Conservation (phyloP, 1,284 basidiomycete species). For the Exobasidium cylindrosporum region DNA sequence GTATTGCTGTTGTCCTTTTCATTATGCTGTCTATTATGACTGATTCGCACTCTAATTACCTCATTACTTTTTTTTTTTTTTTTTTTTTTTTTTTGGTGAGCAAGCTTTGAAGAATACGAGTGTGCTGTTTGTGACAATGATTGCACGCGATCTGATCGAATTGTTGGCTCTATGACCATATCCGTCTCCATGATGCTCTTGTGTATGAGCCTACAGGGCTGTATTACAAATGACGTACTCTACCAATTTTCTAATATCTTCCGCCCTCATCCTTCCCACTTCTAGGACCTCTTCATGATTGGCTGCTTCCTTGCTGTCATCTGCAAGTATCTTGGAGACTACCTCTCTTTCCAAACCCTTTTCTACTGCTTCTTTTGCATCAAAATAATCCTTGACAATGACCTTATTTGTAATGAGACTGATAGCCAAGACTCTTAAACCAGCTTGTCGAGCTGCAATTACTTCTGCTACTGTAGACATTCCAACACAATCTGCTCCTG, state of each 20-base stretch:
- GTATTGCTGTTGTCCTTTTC: too few relatives aligned
- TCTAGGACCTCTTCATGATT: constrained; percentile 79
- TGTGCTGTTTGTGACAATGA: too few relatives aligned
- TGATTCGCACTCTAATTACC: too few relatives aligned
- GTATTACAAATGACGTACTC: constrained; percentile 8
- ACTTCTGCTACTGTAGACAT: constrained; percentile 90
- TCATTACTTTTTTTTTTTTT: too few relatives aligned
- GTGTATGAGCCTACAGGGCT: too few relatives aligned
- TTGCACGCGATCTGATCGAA: too few relatives aligned
- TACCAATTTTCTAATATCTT: constrained; percentile 66
- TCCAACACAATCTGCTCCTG: constrained; percentile 68
- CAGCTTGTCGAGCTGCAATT: constrained; percentile 69
- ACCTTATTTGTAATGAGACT: constrained; percentile 79
- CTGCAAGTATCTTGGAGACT: constrained; percentile 57
- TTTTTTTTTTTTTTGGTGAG: too few relatives aligned
- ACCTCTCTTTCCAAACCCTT: constrained; percentile 62
- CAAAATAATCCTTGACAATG: constrained; percentile 68
- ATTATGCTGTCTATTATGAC: too few relatives aligned
- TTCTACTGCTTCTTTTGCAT: constrained; percentile 65
- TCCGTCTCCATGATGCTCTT: too few relatives aligned
- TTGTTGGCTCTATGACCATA: too few relatives aligned
- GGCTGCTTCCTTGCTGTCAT: constrained; percentile 61
- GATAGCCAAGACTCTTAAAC: constrained; percentile 70
- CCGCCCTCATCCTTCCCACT: constrained; percentile 68
- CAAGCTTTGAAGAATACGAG: too few relatives aligned